Evolutionary conservation across 805 yeast genomes (phyloP), one percentile per base, ranked within the genome.

Genomic region (Kodamaea hsintzibuensis): DNA sequence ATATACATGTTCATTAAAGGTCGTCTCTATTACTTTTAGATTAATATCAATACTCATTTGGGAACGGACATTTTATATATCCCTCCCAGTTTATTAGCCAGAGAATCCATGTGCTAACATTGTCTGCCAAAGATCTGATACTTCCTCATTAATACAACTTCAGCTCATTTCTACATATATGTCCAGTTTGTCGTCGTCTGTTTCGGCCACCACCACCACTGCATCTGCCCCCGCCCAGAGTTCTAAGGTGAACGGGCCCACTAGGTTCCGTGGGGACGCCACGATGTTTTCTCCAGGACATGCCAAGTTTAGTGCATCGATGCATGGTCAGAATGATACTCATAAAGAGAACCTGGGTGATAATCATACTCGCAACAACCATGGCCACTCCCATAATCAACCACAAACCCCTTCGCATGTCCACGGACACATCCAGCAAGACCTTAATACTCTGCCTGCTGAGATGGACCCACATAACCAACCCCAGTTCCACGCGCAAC

Each of bases 191-290:
- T 58, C 69, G 51, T 60, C 68, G 44, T 40, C 44, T 19, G 44
- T 40, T 16, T 40, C 44, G 44, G 44, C 44, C 44, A 40, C 44
- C 50, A 64, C 65, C 47, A 58, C 69, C 42, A 57, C 67, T 17
- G 63, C 60, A 49, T 55, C 69, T 40, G 44, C 44, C 44, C 44
- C 17, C 44, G 12, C 25, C 44, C 17, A n/a, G 10, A 14, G 25
- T 7, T 40, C 44, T 19, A 40, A 40, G 19, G 44, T n/a, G 44
- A 40, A 40, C 42, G 73, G 74, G 7, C 67, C 74, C 50, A 63
- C 63, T 56, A 70, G 74, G 50, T 72, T 72, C 60, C 73, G 76
- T 60, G 68, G 70, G 40, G 76, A 71, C 61, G 76, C 74, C 14
- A 72, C 73, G 53, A 67, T 69, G 43, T 72, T 72, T 53, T 64